Base-by-base conservation (phyloP, 768 basidiomycete species). In the Kwoniella sp. region DNA sequence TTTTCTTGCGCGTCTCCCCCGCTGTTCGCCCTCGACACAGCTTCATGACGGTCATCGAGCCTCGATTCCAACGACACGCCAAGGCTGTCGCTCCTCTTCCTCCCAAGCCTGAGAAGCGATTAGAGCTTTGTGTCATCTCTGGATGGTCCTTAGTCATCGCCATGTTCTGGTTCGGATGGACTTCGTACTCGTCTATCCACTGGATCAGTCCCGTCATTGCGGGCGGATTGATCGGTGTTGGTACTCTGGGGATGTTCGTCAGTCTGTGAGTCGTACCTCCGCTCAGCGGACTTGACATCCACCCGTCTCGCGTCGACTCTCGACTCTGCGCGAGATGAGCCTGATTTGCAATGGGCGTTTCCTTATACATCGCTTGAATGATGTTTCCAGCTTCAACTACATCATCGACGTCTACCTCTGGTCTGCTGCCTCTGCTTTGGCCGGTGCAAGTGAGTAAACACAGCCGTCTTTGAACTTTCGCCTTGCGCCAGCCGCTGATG, bases 111-210 rank as follows among this genome's bases (percentile, higher is more conserved):
- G 81, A 82, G 64, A 76, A 72, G 26, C 75, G 82, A 26, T 72
- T 82, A 9, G 73, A 81, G 51, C 66, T 81, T 22, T 78, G 76
- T 29, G 69, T 79, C 34, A 58, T 80, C 55, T 79, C 79, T 17
- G 77, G 79, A 12, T 80, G 79, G 68, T 55, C 75, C 37, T 65
- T 82, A 11, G 74, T 76, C 17, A 75, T 82, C 62, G 71, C 78
- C 57, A 78, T 82, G 78, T 80, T 82, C 71, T 82, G 81, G 81
- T 82, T 82, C 47, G 82, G 81, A 12, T 82, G 81, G 82, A 82
- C 82, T 22, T 77, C 77, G 51, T 82, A 80, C 63, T 63, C 68
- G n/a, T 72, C 66, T 12, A 68, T 81, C n/a, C 78, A 77, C 56
- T 81, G 81, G 81, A 75, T 78, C 25, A 72, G 66, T 13, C 79